These are phyloP conservation scores for Ogataea paradorogensis DNA, from an alignment of 805 yeast genomes.

Conservation along the genomic window DNA sequence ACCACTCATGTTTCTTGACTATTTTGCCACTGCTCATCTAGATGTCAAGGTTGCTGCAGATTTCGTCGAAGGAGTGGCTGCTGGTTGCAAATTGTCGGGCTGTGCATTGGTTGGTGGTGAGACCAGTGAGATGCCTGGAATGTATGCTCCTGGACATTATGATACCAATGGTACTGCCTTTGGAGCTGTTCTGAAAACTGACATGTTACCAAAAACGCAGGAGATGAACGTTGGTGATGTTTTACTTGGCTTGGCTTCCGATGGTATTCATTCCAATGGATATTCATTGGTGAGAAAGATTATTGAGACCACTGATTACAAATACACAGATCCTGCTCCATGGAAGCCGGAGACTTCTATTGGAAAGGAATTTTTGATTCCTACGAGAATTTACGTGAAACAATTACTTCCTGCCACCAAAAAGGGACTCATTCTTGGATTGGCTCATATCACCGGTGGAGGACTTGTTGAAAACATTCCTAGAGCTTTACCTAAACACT, in stretches of 20 bases:
- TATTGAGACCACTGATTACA: constrained; percentile 69
- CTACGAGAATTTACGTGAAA: constrained; percentile 93
- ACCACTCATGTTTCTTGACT: constrained; percentile 91
- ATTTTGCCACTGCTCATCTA: constrained; percentile 91
- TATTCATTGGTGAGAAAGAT: constrained; percentile 92
- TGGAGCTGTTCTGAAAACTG: constrained; percentile 83
- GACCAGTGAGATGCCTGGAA: constrained; percentile 99
- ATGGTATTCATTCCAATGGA: constrained; percentile 96
- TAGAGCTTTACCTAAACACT: constrained; percentile 78
- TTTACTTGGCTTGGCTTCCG: constrained; percentile 81
- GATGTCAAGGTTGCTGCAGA: constrained; percentile 80
- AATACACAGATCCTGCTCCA: constrained; percentile 77
- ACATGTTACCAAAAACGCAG: constrained; percentile 68
- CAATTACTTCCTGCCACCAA: constrained; percentile 75
- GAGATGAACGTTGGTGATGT: constrained; percentile 78
- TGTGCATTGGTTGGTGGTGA: constrained; percentile 99
- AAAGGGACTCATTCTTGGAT: constrained; percentile 69
- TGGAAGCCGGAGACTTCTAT: constrained; percentile 72
- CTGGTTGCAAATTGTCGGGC: constrained; percentile 91
- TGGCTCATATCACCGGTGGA: constrained; percentile 98
- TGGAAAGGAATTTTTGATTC: constrained; percentile 83
- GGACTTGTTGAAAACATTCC: constrained; percentile 96
- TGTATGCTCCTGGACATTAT: constrained; percentile 92
- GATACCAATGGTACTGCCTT: constrained; percentile 98
- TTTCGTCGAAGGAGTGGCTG: constrained; percentile 93